Evolutionary conservation across 352 stramenopile species (phyloP).

Genomic region (Aphanomyces astaci): DNA sequence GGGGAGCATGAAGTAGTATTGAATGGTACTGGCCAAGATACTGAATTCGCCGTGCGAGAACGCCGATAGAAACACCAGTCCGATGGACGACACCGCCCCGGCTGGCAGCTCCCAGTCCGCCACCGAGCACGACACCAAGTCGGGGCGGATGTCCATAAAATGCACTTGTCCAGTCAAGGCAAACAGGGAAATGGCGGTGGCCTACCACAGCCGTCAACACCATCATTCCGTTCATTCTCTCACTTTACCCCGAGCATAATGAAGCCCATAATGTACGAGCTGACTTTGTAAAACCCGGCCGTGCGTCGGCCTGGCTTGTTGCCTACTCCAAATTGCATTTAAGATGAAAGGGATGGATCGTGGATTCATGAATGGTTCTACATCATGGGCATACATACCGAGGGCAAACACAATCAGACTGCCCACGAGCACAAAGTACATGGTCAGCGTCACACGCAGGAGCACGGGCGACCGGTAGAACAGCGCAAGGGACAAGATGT

Average conservation of each 20-base stretch:
- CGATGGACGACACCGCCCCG: constrained; percentile 14
- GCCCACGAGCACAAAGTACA: constrained; percentile 34
- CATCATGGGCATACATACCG: constrained; percentile 1
- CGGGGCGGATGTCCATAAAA: constrained; percentile 7
- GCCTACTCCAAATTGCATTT: neutral
- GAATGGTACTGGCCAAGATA: constrained; percentile 29
- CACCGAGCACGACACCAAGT: constrained; percentile 9
- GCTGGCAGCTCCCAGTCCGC: constrained; percentile 11
- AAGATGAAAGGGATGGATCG: neutral
- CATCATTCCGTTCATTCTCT: neutral
- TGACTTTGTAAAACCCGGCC: constrained; percentile 5
- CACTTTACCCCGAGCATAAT: constrained; percentile 12
- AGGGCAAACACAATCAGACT: constrained; percentile 19
- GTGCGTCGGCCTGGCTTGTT: constrained; percentile 13
- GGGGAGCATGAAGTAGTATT: constrained; percentile 40
- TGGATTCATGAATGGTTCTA: too few species aligned
- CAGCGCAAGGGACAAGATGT: constrained; percentile 34
- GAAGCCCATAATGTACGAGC: constrained; percentile 13
- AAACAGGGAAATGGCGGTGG: constrained; percentile 13
- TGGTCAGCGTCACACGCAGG: constrained; percentile 29
- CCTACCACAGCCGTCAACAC: neutral
- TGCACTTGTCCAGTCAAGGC: neutral
- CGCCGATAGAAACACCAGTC: constrained; percentile 26
- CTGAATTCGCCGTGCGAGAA: constrained; percentile 37
- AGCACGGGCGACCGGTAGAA: constrained; percentile 30